Percentiles rank a stretch among this genome's conserved stretches.
Evolutionary conservation across 148 eudicot species (phyloP).

Genomic region (Chenopodium suecicum): DNA sequence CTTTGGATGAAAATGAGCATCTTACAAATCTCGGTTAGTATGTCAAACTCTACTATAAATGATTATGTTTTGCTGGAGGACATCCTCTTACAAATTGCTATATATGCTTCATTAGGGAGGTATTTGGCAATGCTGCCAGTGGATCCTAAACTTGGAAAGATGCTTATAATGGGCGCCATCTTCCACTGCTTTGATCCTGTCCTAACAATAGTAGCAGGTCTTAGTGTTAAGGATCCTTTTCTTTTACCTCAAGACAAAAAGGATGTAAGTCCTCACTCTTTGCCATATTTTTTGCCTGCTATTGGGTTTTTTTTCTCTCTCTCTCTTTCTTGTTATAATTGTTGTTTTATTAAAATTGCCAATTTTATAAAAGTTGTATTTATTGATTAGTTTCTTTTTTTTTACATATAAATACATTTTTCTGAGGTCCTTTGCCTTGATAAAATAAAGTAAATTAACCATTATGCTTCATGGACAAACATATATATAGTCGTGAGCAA

Average conservation of each 20-base stretch:
- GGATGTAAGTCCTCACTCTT: conserved; percentile 58
- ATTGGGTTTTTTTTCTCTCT: neutral
- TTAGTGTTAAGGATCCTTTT: conserved; percentile 97
- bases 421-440: neutral
- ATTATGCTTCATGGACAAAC: too few relatives aligned
- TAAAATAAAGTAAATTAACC: too few relatives aligned
- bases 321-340: too few relatives aligned
- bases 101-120: conserved; percentile 50
- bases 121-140: conserved; percentile 90
- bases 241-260: conserved; percentile 98
- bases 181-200: conserved; percentile 97
- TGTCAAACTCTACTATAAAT: conserved; percentile 14
- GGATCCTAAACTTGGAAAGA: conserved; percentile 97
- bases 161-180: conserved; percentile 96
- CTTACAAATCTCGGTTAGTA: conserved; percentile 88
- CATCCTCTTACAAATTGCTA: conserved; percentile 22
- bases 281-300: neutral
- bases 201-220: conserved; percentile 93
- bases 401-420: too few relatives aligned
- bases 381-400: too few relatives aligned
- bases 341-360: neutral
- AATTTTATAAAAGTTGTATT: neutral
- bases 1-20: conserved; percentile 83
- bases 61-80: conserved; percentile 8
- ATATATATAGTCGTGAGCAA: too few relatives aligned